Evolutionary conservation across 2,329 filamentous ascomycete species (phyloP), one percentile per base, ranked within the genome.

Genomic region (Sporothrix pseudoabietina): DNA sequence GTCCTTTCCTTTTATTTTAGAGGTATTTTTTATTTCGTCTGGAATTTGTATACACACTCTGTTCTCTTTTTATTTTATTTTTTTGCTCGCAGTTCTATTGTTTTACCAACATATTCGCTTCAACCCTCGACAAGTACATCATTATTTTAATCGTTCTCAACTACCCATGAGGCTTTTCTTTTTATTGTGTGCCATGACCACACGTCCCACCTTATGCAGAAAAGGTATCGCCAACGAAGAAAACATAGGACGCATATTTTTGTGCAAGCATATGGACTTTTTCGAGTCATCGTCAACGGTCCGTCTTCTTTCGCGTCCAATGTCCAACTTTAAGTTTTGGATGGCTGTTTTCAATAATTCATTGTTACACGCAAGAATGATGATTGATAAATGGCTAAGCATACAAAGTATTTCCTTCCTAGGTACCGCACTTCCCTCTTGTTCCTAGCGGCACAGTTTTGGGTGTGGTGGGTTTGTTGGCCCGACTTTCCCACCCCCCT

Each of bases 391-490:
- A 16, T 26, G 22, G 39, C 39, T 30, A 44, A 65, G 39, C 10
- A 44, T 26, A 47, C 61, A 65, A 44, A 16, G 57, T 41, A n/a
- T 44, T 22, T 30, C 19, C 3, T n/a, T 65, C 19, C 35, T 26
- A 44, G 61, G 39, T 8, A 47, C 39, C 39, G 39, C 22, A 41
- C 10, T 41, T 5, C 35, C 57, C 19, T 22, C 57, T 65, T n/a
- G 9, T 30, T 65, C n/a, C 61, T 39, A 65, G 39, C 59, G 59
- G 61, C 61, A 47, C 22, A n/a, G 61, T 65, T 30, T 16, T 44
- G 61, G n/a, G 61, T 65, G 39, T 65, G 39, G 39, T 44, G 39
- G 32, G 59, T 26, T 22, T 22, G 59, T 63, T 47, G 9, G 39
- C 14, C n/a, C 39, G 12, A 26, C 4, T 16, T 65, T 65, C 61